A percentile compares a stretch with the other conserved stretches of the same genome.
Conservation (phyloP, 2,329 filamentous ascomycete species). For the Microdochium trichocladiopsis region DNA sequence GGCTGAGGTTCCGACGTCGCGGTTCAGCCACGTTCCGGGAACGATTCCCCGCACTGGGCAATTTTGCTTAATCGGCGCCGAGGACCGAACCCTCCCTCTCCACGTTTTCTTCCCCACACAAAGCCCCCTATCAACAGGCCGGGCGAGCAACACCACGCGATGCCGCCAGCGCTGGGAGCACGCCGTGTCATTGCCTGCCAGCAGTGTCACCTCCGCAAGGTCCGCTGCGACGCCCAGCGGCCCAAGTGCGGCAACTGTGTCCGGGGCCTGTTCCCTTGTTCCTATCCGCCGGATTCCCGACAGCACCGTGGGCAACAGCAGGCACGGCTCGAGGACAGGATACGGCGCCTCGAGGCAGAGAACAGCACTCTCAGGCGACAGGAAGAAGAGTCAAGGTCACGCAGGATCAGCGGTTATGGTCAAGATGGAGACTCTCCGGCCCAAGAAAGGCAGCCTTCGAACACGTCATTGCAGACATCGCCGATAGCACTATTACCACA, state of each 20-base stretch:
- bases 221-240: conserved; percentile 28
- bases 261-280: conserved; percentile 23
- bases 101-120: not conserved
- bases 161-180: not conserved
- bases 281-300: conserved; percentile 23
- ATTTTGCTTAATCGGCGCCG: not conserved
- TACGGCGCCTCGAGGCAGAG: conserved; percentile 21
- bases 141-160: not conserved
- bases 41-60: too few species aligned
- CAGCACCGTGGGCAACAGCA: conserved; percentile 15
- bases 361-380: conserved; percentile 15
- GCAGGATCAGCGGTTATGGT: not conserved
- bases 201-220: conserved; percentile 31
- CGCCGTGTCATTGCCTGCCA: conserved; percentile 21
- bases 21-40: not conserved
- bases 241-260: conserved; percentile 27
- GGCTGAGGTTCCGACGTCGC: not conserved
- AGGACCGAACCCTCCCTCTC: not conserved
- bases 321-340: conserved; percentile 23
- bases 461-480: not conserved
- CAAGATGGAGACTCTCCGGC: too few species aligned
- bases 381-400: conserved; percentile 4
- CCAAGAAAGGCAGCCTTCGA: not conserved
- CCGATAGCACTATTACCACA: not conserved
- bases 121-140: too few species aligned